Evolutionary conservation across 1,284 basidiomycete genomes (phyloP).

Genomic region (Tremellales sp.): DNA sequence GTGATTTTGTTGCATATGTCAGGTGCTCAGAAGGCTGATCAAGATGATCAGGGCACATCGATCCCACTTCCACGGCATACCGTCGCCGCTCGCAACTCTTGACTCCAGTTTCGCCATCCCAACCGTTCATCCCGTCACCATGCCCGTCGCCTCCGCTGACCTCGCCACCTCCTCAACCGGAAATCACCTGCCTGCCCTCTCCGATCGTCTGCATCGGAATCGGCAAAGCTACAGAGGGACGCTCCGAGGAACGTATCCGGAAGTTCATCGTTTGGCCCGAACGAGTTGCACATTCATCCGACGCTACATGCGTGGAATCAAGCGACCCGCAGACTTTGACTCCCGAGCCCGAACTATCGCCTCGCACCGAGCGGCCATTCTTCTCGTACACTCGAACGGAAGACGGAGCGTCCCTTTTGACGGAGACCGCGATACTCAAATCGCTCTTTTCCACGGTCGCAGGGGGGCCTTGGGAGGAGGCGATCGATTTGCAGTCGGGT

Average conservation of each 20-base stretch:
- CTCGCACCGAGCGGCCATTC: conserved; percentile 34
- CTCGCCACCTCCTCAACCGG: conserved; percentile 18
- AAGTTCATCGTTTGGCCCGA: conserved; percentile 42
- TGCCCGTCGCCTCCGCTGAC: conserved; percentile 1
- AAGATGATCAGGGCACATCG: conserved; percentile 25
- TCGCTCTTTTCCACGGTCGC: conserved; percentile 23
- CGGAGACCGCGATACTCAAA: conserved; percentile 34
- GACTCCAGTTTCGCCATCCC: conserved; percentile 4
- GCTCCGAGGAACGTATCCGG: conserved; percentile 21
- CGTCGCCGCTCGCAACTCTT: conserved; percentile 7
- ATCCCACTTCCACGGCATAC: conserved; percentile 11
- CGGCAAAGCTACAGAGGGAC: conserved; percentile 19
- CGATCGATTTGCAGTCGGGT: conserved; percentile 22
- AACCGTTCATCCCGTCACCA: conserved; percentile 2
- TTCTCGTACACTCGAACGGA: conserved; percentile 40
- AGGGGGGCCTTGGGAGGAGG: conserved; percentile 18
- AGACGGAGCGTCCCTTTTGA: conserved; percentile 38
- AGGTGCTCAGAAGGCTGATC: not conserved
- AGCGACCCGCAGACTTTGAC: too few species aligned
- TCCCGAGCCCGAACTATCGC: not conserved
- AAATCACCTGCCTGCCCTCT: conserved; percentile 32
- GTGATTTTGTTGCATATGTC: conserved; percentile 24
- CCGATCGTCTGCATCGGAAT: conserved; percentile 40
- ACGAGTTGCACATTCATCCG: conserved; percentile 10
- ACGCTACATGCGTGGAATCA: not conserved